Conservation (phyloP, 1,284 basidiomycete genomes). For the Butyriboletus regius region DNA sequence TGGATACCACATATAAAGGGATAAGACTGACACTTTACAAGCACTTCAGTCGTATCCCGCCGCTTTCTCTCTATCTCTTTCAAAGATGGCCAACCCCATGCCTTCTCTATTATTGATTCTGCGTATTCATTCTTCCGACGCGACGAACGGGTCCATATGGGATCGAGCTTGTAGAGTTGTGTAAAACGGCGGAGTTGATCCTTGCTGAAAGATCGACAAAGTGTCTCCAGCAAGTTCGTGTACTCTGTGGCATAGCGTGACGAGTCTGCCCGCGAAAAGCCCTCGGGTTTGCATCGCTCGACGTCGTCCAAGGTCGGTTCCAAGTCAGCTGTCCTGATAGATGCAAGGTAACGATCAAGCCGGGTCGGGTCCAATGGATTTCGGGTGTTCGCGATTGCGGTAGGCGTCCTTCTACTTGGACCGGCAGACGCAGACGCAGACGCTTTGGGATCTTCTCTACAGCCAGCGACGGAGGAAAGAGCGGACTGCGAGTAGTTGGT, state of each 20-base stretch:
- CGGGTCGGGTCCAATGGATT: conserved; percentile 38
- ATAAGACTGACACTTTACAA: conserved; percentile 42
- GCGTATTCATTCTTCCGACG: conserved; percentile 45
- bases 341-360: conserved; percentile 50
- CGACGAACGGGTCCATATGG: conserved; percentile 27
- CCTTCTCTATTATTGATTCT: conserved; percentile 52
- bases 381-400: conserved; percentile 7
- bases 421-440: conserved; percentile 3
- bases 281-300: conserved; percentile 43
- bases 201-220: conserved; percentile 59
- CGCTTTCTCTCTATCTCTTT: conserved; percentile 44
- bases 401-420: conserved; percentile 2
- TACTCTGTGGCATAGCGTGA: conserved; percentile 50
- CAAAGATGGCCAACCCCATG: conserved; percentile 63
- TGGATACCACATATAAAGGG: conserved; percentile 1
- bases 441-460: conserved; percentile 7
- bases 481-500: conserved; percentile 28
- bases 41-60: conserved; percentile 48
- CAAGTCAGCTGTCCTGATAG: conserved; percentile 40
- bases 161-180: conserved; percentile 39
- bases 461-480: conserved; percentile 11
- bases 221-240: conserved; percentile 40
- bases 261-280: conserved; percentile 36
- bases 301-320: conserved; percentile 50
- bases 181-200: conserved; percentile 54